A percentile compares a stretch with the other conserved stretches of the same genome.
These are phyloP conservation scores for Tuber aestivum DNA, from an alignment of 495 filamentous ascomycete species.

Conservation along the genomic window DNA sequence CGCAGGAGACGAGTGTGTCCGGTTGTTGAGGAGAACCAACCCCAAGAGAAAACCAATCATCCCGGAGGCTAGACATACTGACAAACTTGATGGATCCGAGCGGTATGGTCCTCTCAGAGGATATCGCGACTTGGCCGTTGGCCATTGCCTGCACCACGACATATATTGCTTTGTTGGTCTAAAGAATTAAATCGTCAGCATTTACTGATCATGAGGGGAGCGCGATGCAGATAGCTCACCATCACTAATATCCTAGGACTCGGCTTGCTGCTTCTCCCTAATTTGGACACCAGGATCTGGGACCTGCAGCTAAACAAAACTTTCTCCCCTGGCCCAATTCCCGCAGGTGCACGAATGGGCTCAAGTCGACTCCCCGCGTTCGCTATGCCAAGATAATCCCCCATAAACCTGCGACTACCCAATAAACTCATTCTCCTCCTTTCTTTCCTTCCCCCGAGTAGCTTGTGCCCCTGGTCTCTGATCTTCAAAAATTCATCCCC, in stretches of 20 bases:
- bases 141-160: slow-evolving; percentile 77
- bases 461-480: slow-evolving; percentile 79
- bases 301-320: slow-evolving; percentile 83
- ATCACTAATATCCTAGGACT: slow-evolving; percentile 78
- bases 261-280: slow-evolving; percentile 91
- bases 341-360: slow-evolving; percentile 66
- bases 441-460: slow-evolving; percentile 81
- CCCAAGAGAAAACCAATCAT: slow-evolving; percentile 95
- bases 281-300: slow-evolving; percentile 83
- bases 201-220: not conserved
- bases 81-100: slow-evolving; percentile 82
- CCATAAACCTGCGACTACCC: slow-evolving; percentile 85
- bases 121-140: slow-evolving; percentile 73
- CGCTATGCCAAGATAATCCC: slow-evolving; percentile 87
- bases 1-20: slow-evolving; percentile 83
- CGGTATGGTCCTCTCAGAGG: slow-evolving; percentile 72
- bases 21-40: slow-evolving; percentile 82
- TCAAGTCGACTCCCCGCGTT: slow-evolving; percentile 75
- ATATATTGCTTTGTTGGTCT: slow-evolving; percentile 78
- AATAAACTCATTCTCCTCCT: slow-evolving; percentile 82
- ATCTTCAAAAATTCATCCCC: slow-evolving; percentile 81
- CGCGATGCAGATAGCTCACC: slow-evolving; percentile 44
- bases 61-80: slow-evolving; percentile 67
- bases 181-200: slow-evolving; percentile 13
- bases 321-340: slow-evolving; percentile 59